Evolutionary conservation across 768 basidiomycete species (phyloP).

Genomic region (Leccinum broughii): DNA sequence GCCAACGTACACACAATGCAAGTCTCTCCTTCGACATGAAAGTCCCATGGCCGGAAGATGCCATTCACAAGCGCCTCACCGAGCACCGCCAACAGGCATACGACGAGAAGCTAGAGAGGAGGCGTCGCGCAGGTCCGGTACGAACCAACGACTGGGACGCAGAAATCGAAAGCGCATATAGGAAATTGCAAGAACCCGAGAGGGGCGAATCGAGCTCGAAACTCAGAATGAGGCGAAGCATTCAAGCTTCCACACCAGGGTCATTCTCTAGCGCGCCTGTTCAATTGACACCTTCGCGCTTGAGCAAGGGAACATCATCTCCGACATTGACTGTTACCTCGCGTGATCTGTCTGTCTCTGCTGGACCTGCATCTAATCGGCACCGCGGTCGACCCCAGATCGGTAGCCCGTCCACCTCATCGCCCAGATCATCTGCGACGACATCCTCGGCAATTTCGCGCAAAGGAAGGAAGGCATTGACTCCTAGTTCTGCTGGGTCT

Average conservation of each 20-base stretch:
- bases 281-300: conserved; percentile 5
- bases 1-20: conserved; percentile 32
- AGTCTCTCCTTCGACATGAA: conserved; percentile 38
- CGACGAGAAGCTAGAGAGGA: conserved; percentile 41
- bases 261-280: conserved; percentile 7
- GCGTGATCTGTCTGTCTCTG: conserved; percentile 17
- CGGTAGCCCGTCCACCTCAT: conserved; percentile 12
- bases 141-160: conserved; percentile 28
- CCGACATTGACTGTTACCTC: conserved; percentile 11
- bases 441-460: conserved; percentile 8
- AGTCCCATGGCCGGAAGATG: conserved; percentile 40
- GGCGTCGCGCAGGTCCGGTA: conserved; percentile 2
- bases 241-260: conserved; percentile 5
- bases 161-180: conserved; percentile 24
- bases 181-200: conserved; percentile 28
- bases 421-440: conserved; percentile 8
- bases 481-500: conserved; percentile 17
- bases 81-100: conserved; percentile 45
- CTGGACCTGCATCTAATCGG: conserved; percentile 11
- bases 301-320: conserved; percentile 13
- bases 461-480: conserved; percentile 1
- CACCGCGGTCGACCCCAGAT: conserved; percentile 6
- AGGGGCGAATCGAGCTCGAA: conserved; percentile 23
- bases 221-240: conserved; percentile 23
- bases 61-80: conserved; percentile 45